Evolutionary conservation across 1,139 yeast species (phyloP).

Genomic region (Protomyces arabidopsidicola): DNA sequence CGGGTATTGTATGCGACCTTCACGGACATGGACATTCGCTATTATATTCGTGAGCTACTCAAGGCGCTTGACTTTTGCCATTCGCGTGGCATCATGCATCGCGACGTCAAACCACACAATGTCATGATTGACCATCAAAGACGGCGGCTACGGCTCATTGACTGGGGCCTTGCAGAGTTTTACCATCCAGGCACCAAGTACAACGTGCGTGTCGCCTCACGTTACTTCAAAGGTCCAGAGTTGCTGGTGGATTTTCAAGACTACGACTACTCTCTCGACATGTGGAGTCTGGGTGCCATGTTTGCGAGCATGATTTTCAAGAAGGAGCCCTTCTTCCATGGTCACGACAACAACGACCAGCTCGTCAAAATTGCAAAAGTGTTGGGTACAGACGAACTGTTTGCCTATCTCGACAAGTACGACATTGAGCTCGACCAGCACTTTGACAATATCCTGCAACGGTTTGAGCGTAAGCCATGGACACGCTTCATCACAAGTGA

Average conservation of each 20-base stretch:
- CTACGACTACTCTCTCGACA: constrained; percentile 77
- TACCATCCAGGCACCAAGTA: constrained; percentile 93
- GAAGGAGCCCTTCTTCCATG: constrained; percentile 96
- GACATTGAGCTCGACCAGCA: constrained; percentile 71
- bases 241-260: constrained; percentile 84
- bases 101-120: constrained; percentile 98
- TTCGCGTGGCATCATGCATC: constrained; percentile 96
- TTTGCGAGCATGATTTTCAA: constrained; percentile 93
- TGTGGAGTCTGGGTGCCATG: constrained; percentile 98
- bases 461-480: constrained; percentile 88
- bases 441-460: constrained; percentile 70
- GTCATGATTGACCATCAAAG: constrained; percentile 92
- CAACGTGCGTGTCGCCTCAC: constrained; percentile 95
- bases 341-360: constrained; percentile 93
- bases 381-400: constrained; percentile 81
- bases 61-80: constrained; percentile 91
- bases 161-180: constrained; percentile 98
- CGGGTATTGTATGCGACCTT: constrained; percentile 88
- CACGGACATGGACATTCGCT: constrained; percentile 74
- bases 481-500: constrained; percentile 65
- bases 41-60: constrained; percentile 80
- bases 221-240: constrained; percentile 98
- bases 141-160: constrained; percentile 71
- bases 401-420: constrained; percentile 68
- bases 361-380: constrained; percentile 90